Evolutionary conservation across 257 asterid genomes (phyloP).

Genomic region (Capsicum rhomboideum): DNA sequence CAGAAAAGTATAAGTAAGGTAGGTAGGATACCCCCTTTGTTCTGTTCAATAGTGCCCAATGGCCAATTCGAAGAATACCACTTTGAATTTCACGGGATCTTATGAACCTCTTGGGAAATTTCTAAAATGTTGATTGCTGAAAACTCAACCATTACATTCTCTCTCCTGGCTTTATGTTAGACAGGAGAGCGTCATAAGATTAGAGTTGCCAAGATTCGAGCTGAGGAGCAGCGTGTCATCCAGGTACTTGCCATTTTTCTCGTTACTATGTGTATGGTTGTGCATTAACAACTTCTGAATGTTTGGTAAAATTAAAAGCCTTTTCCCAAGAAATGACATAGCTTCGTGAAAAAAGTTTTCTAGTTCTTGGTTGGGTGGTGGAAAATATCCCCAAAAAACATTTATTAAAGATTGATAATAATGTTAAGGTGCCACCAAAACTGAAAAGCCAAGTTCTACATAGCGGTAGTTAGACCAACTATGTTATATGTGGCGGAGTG

Average conservation of each 20-base stretch:
- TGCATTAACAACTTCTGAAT: background rate
- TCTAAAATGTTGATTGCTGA: background rate
- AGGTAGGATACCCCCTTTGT: background rate
- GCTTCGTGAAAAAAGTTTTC: no score
- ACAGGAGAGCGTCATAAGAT: constrained; percentile 12
- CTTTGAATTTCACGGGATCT: background rate
- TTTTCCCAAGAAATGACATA: background rate
- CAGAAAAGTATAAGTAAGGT: constrained; percentile 13
- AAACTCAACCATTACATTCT: background rate
- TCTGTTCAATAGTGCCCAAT: background rate
- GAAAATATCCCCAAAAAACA: background rate
- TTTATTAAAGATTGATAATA: no score
- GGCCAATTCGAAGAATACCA: background rate
- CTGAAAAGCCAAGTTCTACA: no score
- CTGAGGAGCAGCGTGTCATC: constrained; percentile 15
- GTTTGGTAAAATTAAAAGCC: background rate
- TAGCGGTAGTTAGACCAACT: no score
- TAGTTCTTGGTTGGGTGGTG: background rate
- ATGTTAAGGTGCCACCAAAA: no score
- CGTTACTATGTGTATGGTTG: background rate
- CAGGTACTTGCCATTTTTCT: constrained; percentile 10
- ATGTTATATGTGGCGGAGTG: no score
- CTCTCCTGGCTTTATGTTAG: constrained; percentile 15
- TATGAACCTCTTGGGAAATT: background rate
- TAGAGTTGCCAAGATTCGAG: constrained; percentile 8